Evolutionary conservation across 176 grass and related monocot species (phyloP), one percentile per base, ranked within the genome.

Genomic region (Ampelocalamus luodianensis): DNA sequence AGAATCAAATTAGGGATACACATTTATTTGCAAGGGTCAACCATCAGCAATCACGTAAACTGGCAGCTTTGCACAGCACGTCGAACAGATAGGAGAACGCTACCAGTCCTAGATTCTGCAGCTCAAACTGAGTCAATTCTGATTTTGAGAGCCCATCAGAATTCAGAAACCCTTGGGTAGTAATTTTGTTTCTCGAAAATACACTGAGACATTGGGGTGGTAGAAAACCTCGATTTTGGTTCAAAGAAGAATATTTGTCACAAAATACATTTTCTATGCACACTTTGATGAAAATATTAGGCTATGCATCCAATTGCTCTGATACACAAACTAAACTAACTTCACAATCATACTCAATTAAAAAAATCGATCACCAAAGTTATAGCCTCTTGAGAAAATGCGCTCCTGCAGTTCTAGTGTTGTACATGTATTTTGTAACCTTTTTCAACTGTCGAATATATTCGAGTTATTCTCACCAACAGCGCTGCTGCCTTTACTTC

Each of bases 401-500:
- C 8, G 65, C 40, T 71, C 68, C 46, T 87, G 39, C 61, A 74
- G 64, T 81, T 78, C 18, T 37, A 40, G 80, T 92, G 76, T 32
- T 39, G 71, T 71, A 93, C 82, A 81, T 78, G 70, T 85, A 95
- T 56, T 71, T 26, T 70, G 46, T 79, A 85, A 79, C 29, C 43
- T 69, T 81, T 90, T 20, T 53, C 64, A 63, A 76, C 36, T 4
- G 89, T 81, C 8, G 80, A 90, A 76, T 85, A 85, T 64, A 68
- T 85, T 71, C 91, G 68, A 16, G 79, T 87, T 85, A 95, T 34
- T 34, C 55, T 85, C n/a, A 93, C 73, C 5, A 69, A 36, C 32
- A 98, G 63, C 12, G 48, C 73, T 16, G 82, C 83, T 50, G 18
- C 27, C 50, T 88, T 93, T 40, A 83, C 89, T 63, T 75, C 49